These are phyloP conservation scores for Beauveria brongniartii DNA, from an alignment of 2,329 filamentous ascomycete species.

Conservation along the genomic window DNA sequence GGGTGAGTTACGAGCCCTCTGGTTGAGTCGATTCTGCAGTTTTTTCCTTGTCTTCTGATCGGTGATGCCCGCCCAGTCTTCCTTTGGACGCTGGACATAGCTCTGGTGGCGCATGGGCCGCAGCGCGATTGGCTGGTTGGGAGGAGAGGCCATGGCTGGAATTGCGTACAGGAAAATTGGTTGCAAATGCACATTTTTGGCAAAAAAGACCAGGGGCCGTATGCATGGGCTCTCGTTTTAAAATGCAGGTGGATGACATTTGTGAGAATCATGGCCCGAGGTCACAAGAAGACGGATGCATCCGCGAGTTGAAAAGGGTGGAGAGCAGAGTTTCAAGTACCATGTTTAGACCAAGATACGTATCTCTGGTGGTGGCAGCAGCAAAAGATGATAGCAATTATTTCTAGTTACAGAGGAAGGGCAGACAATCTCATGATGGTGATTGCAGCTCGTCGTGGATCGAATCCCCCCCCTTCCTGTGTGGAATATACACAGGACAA, in stretches of 20 bases:
- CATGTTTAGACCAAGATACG: no score
- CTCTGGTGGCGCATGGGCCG: constrained; percentile 5
- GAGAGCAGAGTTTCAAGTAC: no score
- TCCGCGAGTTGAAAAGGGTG: no score
- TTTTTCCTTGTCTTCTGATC: constrained; percentile 12
- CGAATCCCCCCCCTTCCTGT: no score
- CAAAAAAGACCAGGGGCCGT: background rate
- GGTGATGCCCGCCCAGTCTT: constrained; percentile 26
- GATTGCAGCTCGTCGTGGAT: no score
- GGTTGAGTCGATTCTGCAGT: background rate
- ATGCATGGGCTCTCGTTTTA: background rate
- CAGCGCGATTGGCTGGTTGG: background rate
- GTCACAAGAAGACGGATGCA: no score
- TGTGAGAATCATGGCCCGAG: background rate
- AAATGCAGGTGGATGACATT: background rate
- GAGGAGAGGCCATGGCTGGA: background rate
- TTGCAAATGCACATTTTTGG: background rate
- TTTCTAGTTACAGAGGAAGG: no score
- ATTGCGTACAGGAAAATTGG: background rate
- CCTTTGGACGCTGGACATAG: constrained; percentile 7
- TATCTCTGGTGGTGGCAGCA: no score
- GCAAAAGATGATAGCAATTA: no score
- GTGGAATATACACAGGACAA: no score
- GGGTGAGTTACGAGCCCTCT: background rate
- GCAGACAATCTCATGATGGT: no score